Conservation (phyloP, 352 stramenopile genomes). For the Phytopythium kandeliae region DNA sequence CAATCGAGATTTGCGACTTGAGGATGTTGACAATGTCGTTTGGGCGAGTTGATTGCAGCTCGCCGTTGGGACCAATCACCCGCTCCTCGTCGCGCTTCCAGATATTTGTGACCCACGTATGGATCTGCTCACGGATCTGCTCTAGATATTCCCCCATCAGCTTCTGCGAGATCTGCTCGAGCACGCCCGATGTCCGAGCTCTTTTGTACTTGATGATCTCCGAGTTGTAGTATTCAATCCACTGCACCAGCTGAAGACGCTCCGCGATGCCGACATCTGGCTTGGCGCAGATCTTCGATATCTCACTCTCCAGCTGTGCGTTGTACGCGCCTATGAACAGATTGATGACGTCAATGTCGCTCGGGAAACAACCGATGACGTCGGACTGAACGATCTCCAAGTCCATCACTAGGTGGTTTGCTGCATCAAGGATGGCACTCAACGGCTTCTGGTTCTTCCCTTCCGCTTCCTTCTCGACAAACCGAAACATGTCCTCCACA, state of each 20-base stretch:
- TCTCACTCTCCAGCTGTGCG: slow-evolving; percentile 57
- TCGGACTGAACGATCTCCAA: slow-evolving; percentile 74
- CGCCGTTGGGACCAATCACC: slow-evolving; percentile 47
- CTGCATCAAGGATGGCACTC: slow-evolving; percentile 49
- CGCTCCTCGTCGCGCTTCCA: slow-evolving; percentile 78
- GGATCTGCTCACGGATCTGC: slow-evolving; percentile 72
- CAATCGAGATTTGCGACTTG: slow-evolving; percentile 82
- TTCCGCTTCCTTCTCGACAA: slow-evolving; percentile 41
- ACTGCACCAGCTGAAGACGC: slow-evolving; percentile 77
- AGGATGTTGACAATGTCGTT: slow-evolving; percentile 88
- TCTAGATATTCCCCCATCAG: slow-evolving; percentile 73
- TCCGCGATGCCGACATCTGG: slow-evolving; percentile 65
- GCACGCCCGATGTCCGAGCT: slow-evolving; percentile 52
- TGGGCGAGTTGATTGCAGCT: slow-evolving; percentile 66
- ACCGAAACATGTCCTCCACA: slow-evolving; percentile 61
- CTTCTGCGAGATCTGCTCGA: slow-evolving; percentile 61
- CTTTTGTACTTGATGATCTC: slow-evolving; percentile 85
- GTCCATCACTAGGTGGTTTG: slow-evolving; percentile 74
- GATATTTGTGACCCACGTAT: slow-evolving; percentile 83
- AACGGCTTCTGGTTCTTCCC: slow-evolving; percentile 52
- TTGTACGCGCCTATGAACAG: slow-evolving; percentile 81
- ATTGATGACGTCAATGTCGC: slow-evolving; percentile 73
- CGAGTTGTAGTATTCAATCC: slow-evolving; percentile 86
- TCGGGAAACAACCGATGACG: slow-evolving; percentile 64
- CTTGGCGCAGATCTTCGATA: slow-evolving; percentile 50